Percentiles rank a stretch among this genome's conserved stretches.
These are phyloP conservation scores for Kappamyces sp. DNA, from an alignment of 192 early-diverging fungal genomes.

Conservation along the genomic window DNA sequence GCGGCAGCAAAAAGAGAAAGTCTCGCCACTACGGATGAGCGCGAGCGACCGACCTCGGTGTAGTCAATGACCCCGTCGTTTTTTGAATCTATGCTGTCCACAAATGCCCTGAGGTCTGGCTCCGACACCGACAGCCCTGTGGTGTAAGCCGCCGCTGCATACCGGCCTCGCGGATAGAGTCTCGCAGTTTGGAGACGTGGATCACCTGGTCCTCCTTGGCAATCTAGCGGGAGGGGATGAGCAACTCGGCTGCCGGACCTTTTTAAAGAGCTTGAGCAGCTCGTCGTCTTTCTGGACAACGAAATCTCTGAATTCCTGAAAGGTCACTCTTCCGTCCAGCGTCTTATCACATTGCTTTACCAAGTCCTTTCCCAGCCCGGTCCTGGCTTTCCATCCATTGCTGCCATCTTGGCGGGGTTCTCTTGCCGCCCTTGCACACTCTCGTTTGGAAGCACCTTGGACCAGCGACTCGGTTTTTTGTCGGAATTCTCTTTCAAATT, in stretches of 20 bases:
- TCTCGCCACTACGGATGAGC: constrained; percentile 38
- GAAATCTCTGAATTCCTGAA: constrained; percentile 45
- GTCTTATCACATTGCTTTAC: constrained; percentile 32
- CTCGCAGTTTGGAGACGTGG: constrained; percentile 48
- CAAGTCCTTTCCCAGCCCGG: constrained; percentile 14
- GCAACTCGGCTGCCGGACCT: constrained; percentile 11
- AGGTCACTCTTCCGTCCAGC: constrained; percentile 27
- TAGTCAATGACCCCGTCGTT: constrained; percentile 60
- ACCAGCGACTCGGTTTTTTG: no score
- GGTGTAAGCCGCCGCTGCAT: not conserved
- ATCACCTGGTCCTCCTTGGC: constrained; percentile 45
- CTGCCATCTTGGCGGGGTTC: no score
- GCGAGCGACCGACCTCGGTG: constrained; percentile 17
- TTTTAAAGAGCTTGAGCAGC: constrained; percentile 53
- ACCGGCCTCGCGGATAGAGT: constrained; percentile 51
- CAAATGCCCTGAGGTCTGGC: constrained; percentile 53
- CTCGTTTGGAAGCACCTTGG: no score
- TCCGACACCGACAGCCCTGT: constrained; percentile 48
- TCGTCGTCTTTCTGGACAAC: constrained; percentile 62
- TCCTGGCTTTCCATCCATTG: no score
- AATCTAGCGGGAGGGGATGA: constrained; percentile 4
- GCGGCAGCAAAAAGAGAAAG: constrained; percentile 53
- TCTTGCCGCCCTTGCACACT: no score
- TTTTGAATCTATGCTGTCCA: constrained; percentile 58
- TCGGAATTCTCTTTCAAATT: no score